These are phyloP conservation scores for Avena eriantha DNA, from an alignment of 176 grass and related monocot species.

Conservation along the genomic window DNA sequence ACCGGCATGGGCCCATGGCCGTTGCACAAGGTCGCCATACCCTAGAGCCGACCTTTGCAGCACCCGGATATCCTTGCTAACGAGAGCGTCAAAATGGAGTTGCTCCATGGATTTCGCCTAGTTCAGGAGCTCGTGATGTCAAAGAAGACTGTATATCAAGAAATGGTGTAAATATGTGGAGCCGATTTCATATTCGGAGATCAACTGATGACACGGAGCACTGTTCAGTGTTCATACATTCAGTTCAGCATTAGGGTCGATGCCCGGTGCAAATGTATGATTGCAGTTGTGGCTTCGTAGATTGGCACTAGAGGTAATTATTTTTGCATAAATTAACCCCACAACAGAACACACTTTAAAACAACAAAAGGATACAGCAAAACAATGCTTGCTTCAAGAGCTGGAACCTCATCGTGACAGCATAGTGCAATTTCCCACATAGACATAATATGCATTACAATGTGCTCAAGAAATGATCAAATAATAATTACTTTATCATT, in stretches of 20 bases:
- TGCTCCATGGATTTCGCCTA: not conserved
- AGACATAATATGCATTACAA: not conserved
- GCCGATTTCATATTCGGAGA: constrained; percentile 34
- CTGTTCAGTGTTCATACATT: too few relatives aligned
- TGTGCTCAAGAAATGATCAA: not conserved
- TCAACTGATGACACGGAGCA: not conserved
- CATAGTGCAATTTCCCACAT: not conserved
- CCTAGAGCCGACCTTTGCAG: too few relatives aligned
- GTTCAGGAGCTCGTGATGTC: not conserved
- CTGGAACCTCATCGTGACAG: not conserved
- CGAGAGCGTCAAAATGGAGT: not conserved
- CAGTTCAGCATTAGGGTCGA: too few relatives aligned
- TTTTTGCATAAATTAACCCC: too few relatives aligned
- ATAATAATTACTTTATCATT: constrained; percentile 37
- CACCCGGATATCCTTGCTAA: constrained; percentile 45
- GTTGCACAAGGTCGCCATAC: too few relatives aligned
- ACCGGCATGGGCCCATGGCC: too few relatives aligned
- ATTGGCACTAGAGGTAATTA: too few relatives aligned
- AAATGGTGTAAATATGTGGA: not conserved
- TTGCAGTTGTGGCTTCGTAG: too few relatives aligned
- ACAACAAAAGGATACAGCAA: too few relatives aligned
- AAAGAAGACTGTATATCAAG: not conserved
- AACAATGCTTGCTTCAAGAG: not conserved
- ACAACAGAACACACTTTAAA: too few relatives aligned
- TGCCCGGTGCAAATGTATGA: too few relatives aligned